A percentile compares a stretch with the other conserved stretches of the same genome.
Evolutionary conservation across 139 green algal species (phyloP).

Genomic region (Trebouxia sp.): DNA sequence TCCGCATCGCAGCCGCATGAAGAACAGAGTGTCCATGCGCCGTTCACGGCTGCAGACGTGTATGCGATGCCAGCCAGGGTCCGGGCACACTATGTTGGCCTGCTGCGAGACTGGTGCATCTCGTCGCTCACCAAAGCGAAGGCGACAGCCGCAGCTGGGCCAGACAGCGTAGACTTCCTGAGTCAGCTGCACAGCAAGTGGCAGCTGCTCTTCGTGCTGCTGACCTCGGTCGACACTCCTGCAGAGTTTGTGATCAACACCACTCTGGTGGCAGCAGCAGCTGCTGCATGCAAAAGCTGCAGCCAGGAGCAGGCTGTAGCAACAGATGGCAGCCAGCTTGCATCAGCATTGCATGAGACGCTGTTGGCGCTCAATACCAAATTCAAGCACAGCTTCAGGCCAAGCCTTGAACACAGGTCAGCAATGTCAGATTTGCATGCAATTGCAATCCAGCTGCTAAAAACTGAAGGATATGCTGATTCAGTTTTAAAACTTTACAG

Average conservation of each 20-base stretch:
- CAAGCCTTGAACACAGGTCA: constrained; percentile 12
- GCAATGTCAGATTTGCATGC: too few relatives aligned
- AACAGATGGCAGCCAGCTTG: background rate
- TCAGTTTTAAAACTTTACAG: too few relatives aligned
- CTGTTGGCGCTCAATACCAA: constrained; percentile 4
- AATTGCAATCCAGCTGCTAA: too few relatives aligned
- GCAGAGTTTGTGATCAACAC: background rate
- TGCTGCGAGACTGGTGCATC: background rate
- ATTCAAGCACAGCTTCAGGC: constrained; percentile 6
- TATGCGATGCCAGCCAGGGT: background rate
- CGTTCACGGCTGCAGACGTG: background rate
- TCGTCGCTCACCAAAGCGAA: background rate
- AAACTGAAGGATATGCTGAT: too few relatives aligned
- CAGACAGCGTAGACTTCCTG: background rate
- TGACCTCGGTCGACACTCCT: background rate
- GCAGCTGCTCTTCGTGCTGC: constrained; percentile 5
- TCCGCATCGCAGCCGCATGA: too few relatives aligned
- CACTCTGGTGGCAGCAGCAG: background rate
- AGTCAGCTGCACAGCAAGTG: background rate
- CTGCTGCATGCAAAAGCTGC: constrained; percentile 1
- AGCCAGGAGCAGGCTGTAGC: background rate
- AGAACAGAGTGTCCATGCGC: background rate
- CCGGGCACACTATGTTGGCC: background rate
- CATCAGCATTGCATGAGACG: background rate
- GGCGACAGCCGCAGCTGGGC: too few relatives aligned